phyloP scores from a whole-genome alignment of 2,329 filamentous ascomycete genomes.

The Penicillium sp. region DNA sequence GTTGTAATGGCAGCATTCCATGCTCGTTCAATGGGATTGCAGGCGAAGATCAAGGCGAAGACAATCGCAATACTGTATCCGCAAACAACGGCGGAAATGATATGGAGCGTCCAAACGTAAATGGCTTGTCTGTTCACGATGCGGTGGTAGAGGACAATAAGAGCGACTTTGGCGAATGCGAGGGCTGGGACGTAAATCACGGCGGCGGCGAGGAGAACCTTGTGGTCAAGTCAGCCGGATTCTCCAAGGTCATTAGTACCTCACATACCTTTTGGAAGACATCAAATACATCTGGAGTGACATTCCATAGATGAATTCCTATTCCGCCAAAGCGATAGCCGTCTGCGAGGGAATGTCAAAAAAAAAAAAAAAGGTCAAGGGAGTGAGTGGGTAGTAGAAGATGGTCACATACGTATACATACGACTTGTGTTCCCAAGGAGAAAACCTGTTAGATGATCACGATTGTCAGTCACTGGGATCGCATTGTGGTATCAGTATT shows the following conservation, averaged over 20 bases:
- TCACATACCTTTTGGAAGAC: constrained; percentile 25
- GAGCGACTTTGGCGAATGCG: constrained; percentile 27
- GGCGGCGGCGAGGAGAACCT: constrained; percentile 23
- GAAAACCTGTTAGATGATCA: constrained; percentile 14
- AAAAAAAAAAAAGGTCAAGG: not conserved
- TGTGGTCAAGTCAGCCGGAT: not conserved
- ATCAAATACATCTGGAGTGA: constrained; percentile 19
- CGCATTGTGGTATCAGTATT: not conserved
- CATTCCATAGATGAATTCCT: constrained; percentile 28
- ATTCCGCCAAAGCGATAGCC: constrained; percentile 22
- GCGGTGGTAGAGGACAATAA: constrained; percentile 31
- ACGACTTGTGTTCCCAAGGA: constrained; percentile 18
- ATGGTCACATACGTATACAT: constrained; percentile 17
- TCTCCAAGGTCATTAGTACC: not conserved
- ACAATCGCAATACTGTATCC: constrained; percentile 15
- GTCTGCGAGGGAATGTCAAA: constrained; percentile 11
- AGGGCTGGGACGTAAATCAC: constrained; percentile 29
- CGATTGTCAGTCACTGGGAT: not conserved
- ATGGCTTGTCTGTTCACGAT: constrained; percentile 16
- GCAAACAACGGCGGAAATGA: constrained; percentile 20
- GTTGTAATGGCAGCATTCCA: constrained; percentile 19
- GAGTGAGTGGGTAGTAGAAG: not conserved
- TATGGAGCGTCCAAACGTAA: constrained; percentile 20
- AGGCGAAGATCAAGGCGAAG: constrained; percentile 26
- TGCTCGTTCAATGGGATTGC: constrained; percentile 23